These are phyloP conservation scores for Metschnikowia noctiluminum DNA, from an alignment of 805 yeast species.

Conservation along the genomic window DNA sequence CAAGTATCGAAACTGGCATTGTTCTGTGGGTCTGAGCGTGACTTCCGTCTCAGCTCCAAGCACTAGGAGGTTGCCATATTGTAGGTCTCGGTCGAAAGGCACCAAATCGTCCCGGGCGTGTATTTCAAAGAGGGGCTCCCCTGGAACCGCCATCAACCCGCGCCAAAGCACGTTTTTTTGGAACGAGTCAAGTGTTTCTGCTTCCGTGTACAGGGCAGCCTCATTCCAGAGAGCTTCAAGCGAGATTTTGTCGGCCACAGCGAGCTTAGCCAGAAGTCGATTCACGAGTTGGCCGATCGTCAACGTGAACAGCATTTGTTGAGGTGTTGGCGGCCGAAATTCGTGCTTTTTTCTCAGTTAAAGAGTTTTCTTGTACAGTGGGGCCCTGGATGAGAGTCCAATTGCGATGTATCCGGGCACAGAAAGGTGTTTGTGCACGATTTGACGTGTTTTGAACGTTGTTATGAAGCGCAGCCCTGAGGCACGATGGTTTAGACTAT, in stretches of 20 bases:
- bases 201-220: background rate
- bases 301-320: slow-evolving; percentile 16
- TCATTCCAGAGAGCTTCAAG: slow-evolving; percentile 13
- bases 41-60: slow-evolving; percentile 17
- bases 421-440: too few species aligned
- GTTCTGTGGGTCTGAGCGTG: slow-evolving; percentile 42
- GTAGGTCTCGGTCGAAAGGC: slow-evolving; percentile 8
- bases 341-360: background rate
- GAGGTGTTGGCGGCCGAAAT: background rate
- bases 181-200: slow-evolving; percentile 28
- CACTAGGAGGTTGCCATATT: slow-evolving; percentile 9
- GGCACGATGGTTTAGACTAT: too few species aligned
- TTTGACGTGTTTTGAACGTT: too few species aligned
- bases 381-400: too few species aligned
- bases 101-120: slow-evolving; percentile 14
- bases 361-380: too few species aligned
- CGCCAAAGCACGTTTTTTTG: slow-evolving; percentile 41
- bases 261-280: slow-evolving; percentile 14
- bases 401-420: too few species aligned
- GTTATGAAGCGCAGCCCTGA: too few species aligned
- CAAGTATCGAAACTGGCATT: slow-evolving; percentile 53
- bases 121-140: slow-evolving; percentile 12
- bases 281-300: slow-evolving; percentile 16
- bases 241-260: slow-evolving; percentile 16
- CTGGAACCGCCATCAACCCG: slow-evolving; percentile 28